Base-by-base conservation (phyloP, 495 filamentous ascomycete genomes). In the Lepidopterella palustris region DNA sequence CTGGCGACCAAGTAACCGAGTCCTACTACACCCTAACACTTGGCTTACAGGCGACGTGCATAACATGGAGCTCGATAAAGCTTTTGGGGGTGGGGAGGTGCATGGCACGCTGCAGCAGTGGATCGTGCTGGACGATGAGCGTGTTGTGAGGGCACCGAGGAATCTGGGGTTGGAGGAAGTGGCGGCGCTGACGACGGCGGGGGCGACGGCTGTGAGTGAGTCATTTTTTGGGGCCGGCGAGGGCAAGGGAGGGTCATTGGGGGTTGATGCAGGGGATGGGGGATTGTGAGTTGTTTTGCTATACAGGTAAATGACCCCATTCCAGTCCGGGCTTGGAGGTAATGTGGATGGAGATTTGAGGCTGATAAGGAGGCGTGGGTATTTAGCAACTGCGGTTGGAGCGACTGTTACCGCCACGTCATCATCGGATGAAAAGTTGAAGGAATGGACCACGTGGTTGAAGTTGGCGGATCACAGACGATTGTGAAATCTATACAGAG, bases 121-220 rank as follows among this genome's bases (percentile, higher is more conserved):
- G 40, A 55, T 66, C 21, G 60, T 67, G 23, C 64, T 71, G 29
- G 48, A 67, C 3, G 64, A 66, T 9, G 50, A 55, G 18, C 52
- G 57, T 2, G 52, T 73, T 1, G 68, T 76, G 0, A 31, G 48
- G 4, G 64, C 69, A 18, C 71, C 73, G 8, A 57, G 63, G 3
- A 68, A 72, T 42, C 47, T 74, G 58, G 62, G 57, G 3, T 61
- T 65, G 45, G 68, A 61, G 18, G 74, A 77, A 55, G 70, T 64
- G 0, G 59, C 66, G 10, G 60, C 56, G 15, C 65, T 77, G 10
- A 59, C 73, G 18, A 74, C 73, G 32, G 73, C 76, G 1, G 70
- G 65, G 10, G 59, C 71, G 11, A 77, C 77, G 35, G 75, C 74
- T 0, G 77, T 75, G 74, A 78, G 73, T 57, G 74, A 69, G 0